Evolutionary conservation across 2,329 filamentous ascomycete genomes (phyloP).

Genomic region (Fusarium sp.): DNA sequence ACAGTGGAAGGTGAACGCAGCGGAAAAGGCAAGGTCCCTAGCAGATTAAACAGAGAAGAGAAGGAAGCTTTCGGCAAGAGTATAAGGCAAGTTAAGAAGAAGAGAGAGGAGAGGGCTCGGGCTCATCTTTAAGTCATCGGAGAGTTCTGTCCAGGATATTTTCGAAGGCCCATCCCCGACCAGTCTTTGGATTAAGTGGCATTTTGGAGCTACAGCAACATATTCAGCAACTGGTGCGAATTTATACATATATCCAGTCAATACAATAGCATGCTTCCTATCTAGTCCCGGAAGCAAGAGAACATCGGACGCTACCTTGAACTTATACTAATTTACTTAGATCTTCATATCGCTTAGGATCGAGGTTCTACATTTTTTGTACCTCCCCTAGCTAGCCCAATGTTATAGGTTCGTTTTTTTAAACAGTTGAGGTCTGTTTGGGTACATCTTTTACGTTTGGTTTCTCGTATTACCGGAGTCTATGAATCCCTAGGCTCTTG

Average conservation of each 20-base stretch:
- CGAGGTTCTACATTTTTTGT: not conserved
- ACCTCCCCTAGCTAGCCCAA: not conserved
- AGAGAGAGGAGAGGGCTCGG: constrained; percentile 61
- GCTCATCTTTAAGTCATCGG: constrained; percentile 57
- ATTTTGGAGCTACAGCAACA: not conserved
- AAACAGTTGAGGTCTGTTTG: constrained; percentile 21
- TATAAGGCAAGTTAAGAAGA: constrained; percentile 59
- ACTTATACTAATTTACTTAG: not conserved
- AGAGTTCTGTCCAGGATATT: constrained; percentile 16
- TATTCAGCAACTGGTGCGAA: not conserved
- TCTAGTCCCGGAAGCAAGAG: not conserved
- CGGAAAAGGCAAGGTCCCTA: constrained; percentile 52
- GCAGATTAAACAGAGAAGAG: constrained; percentile 63
- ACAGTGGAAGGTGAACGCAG: constrained; percentile 53
- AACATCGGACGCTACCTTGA: not conserved
- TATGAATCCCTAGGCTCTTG: constrained; percentile 27
- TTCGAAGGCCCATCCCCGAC: not conserved
- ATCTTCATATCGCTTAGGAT: not conserved
- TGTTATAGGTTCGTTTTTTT: constrained; percentile 9
- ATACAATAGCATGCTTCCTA: not conserved
- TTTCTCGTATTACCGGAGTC: not conserved
- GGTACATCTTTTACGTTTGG: constrained; percentile 28
- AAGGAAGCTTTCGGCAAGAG: constrained; percentile 55
- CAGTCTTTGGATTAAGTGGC: not conserved
- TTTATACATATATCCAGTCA: constrained; percentile 17